Base-by-base conservation (phyloP, 768 basidiomycete genomes). In the Boletus coccyginus region DNA sequence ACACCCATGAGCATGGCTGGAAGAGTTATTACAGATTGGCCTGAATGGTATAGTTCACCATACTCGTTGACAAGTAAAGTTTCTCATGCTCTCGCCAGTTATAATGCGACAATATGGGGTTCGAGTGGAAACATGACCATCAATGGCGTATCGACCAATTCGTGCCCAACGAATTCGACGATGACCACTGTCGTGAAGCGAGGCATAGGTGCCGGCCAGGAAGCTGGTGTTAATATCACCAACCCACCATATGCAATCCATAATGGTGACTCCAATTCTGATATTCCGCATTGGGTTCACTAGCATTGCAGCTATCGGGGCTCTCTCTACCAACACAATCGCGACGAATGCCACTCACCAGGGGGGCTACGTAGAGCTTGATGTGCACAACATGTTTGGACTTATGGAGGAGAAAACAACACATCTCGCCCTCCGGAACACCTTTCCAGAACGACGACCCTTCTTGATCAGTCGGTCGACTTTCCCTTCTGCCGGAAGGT, bases 41-140 rank as follows among this genome's bases (percentile, higher is more conserved):
- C 88, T 19, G 88, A 90, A 74, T 86, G 87, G 84, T 85, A 51
- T 19, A 16, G 19, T 27, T 42, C 7, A 31, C 31, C 6, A 1
- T 42, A 21, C 21, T 11, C 56, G 44, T 53, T 46, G 11, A 12
- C 11, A 3, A 16, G 12, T 8, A 21, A 33, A 35, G 8, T 17
- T 17, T 16, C 24, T 50, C 4, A 58, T 5, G 17, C 2, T 64
- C 54, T 88, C 39, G 86, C 88, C 24, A 86, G 86, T 44, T 88
- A 89, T 64, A 78, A 88, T 61, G 60, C 76, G n/a, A 77, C 80
- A 2, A 66, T 79, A 19, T 88, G 76, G 61, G 87, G 87, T 7
- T 78, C 81, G 1, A 87, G 85, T 62, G 87, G 87, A 14, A 90
- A 89, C 60, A 80, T 89, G 64, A 87, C 83, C 9, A 77, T 87